phyloP scores from a whole-genome alignment of 2,329 filamentous ascomycete genomes.

The Diplodia seriata region DNA sequence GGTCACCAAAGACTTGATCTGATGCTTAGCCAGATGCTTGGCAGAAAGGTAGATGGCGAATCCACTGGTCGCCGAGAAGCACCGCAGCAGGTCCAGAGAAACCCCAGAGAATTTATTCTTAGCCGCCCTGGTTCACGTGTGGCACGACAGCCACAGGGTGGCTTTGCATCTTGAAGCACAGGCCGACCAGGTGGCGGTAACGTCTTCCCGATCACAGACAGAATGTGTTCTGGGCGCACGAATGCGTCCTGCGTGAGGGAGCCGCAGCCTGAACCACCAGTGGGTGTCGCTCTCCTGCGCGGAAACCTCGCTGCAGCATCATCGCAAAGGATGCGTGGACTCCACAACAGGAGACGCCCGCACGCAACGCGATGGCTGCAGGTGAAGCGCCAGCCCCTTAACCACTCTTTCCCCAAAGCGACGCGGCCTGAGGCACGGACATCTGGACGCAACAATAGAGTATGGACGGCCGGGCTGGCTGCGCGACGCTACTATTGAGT shows the following conservation, averaged over 20 bases:
- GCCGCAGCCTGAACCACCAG: neutral
- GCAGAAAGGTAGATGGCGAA: neutral
- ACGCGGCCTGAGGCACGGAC: neutral
- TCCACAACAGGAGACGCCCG: neutral
- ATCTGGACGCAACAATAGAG: neutral
- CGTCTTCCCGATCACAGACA: neutral
- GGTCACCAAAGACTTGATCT: neutral
- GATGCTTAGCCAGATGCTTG: neutral
- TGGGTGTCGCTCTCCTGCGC: neutral
- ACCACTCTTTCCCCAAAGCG: neutral
- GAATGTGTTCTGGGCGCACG: neutral
- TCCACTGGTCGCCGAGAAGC: neutral
- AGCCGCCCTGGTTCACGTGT: neutral
- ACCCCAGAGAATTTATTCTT: neutral
- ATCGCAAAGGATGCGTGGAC: no score
- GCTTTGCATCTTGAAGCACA: neutral
- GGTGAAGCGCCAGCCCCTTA: neutral
- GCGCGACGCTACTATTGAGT: neutral
- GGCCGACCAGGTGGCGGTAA: neutral
- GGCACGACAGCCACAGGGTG: neutral
- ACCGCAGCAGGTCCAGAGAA: neutral
- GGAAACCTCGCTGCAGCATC: neutral
- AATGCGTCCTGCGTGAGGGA: neutral
- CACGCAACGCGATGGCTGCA: neutral
- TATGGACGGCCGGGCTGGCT: neutral